These are phyloP conservation scores for Tricholoma hemisulphureum DNA, from an alignment of 768 basidiomycete species.

Conservation along the genomic window DNA sequence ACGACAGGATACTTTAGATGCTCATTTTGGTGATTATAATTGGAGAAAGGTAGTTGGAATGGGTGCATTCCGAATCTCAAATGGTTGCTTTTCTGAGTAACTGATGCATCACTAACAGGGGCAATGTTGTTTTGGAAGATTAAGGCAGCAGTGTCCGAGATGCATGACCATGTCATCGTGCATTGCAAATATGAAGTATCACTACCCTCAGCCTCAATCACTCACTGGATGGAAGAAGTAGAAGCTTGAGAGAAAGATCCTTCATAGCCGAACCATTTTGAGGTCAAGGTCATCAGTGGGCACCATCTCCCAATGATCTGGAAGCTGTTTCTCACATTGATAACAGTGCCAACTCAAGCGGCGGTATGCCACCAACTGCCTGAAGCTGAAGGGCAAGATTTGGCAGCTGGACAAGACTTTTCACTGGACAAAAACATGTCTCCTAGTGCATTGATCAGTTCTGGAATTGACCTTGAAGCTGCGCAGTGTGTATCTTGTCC, in stretches of 20 bases:
- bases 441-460: constrained; percentile 7
- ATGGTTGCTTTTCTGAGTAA: neutral
- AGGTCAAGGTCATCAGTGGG: neutral
- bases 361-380: constrained; percentile 2
- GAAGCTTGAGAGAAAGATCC: constrained; percentile 11
- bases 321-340: neutral
- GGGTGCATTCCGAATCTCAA: constrained; percentile 6
- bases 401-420: constrained; percentile 10
- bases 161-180: constrained; percentile 3
- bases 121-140: constrained; percentile 3
- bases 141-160: constrained; percentile 3
- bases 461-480: constrained; percentile 12
- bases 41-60: constrained; percentile 24
- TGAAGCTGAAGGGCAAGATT: constrained; percentile 10
- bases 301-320: neutral
- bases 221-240: constrained; percentile 4
- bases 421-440: constrained; percentile 10
- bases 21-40: constrained; percentile 26
- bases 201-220: neutral
- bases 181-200: constrained; percentile 5
- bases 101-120: neutral
- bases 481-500: constrained; percentile 14
- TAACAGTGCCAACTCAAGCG: constrained; percentile 5
- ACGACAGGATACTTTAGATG: constrained; percentile 15
- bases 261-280: neutral